Evolutionary conservation across 345 rosid genomes (phyloP).

Genomic region (Gossypium thurberi): DNA sequence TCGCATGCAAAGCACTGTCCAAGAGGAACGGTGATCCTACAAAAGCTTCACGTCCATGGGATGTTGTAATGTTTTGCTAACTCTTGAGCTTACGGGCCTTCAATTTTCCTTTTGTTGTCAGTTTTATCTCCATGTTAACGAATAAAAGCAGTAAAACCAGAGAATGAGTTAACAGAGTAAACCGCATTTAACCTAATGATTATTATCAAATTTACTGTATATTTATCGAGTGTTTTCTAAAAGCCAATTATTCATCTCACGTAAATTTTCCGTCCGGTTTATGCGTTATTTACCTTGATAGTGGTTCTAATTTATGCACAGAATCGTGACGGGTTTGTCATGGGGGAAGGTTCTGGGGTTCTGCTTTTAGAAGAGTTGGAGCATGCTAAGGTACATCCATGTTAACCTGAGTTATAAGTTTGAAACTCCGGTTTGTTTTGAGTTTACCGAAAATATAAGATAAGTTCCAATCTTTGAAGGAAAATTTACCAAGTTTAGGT

Average conservation of each 20-base stretch:
- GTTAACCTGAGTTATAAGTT: constrained; percentile 3
- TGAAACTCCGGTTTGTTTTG: background rate
- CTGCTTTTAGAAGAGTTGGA: constrained; percentile 89
- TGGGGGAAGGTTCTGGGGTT: constrained; percentile 99
- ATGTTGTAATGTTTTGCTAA: constrained; percentile 41
- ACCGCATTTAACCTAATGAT: background rate
- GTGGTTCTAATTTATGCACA: constrained; percentile 27
- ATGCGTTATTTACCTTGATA: constrained; percentile 3
- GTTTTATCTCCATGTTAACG: background rate
- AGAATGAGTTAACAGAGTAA: background rate
- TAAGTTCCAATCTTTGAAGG: background rate
- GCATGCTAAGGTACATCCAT: constrained; percentile 78
- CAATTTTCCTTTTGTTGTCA: background rate
- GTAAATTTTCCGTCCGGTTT: background rate
- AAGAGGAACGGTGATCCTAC: constrained; percentile 81
- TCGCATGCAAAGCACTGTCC: constrained; percentile 88
- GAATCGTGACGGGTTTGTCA: constrained; percentile 95
- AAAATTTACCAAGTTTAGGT: background rate
- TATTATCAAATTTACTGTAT: background rate
- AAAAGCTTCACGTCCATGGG: constrained; percentile 98
- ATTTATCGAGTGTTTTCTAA: background rate
- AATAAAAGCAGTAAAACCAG: background rate
- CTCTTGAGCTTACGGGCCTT: background rate
- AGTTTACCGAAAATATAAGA: background rate
- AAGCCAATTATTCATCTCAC: background rate